A percentile compares a stretch with the other conserved stretches of the same genome.
These are phyloP conservation scores for Citrullus amarus DNA, from an alignment of 306 rosid genomes.

Conservation along the genomic window DNA sequence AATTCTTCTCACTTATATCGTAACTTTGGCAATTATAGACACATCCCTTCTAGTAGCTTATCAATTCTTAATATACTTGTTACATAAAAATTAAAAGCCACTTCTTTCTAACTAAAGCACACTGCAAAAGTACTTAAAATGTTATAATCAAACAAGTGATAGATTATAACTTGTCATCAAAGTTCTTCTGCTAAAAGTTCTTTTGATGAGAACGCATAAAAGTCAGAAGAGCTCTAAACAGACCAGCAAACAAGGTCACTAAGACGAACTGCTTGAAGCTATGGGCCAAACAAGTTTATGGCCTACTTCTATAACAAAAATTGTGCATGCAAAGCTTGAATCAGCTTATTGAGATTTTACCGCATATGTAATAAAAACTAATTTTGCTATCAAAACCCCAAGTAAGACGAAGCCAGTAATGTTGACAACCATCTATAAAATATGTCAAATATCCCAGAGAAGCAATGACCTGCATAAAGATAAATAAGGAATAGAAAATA, in stretches of 20 bases:
- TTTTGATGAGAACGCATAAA: background rate
- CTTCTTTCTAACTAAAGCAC: background rate
- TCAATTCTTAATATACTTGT: background rate
- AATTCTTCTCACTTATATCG: background rate
- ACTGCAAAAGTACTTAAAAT: background rate
- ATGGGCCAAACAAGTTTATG: background rate
- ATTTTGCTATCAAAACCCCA: conserved; percentile 77
- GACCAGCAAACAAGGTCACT: background rate
- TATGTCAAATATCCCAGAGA: conserved; percentile 72
- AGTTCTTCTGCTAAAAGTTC: background rate
- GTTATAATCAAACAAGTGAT: background rate
- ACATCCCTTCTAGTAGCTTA: background rate
- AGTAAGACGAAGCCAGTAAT: conserved; percentile 76
- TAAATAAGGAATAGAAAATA: background rate
- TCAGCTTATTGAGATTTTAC: conserved; percentile 30
- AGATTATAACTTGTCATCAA: background rate
- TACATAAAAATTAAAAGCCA: background rate
- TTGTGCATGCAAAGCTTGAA: background rate
- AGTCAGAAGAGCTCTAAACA: background rate
- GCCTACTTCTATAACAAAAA: background rate
- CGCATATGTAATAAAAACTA: conserved; percentile 88
- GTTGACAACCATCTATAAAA: conserved; percentile 69
- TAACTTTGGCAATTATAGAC: background rate
- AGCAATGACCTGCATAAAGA: conserved; percentile 59
- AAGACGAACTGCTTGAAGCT: background rate